Base-by-base conservation (phyloP, 768 basidiomycete species). In the Kockovaella imperatae region DNA sequence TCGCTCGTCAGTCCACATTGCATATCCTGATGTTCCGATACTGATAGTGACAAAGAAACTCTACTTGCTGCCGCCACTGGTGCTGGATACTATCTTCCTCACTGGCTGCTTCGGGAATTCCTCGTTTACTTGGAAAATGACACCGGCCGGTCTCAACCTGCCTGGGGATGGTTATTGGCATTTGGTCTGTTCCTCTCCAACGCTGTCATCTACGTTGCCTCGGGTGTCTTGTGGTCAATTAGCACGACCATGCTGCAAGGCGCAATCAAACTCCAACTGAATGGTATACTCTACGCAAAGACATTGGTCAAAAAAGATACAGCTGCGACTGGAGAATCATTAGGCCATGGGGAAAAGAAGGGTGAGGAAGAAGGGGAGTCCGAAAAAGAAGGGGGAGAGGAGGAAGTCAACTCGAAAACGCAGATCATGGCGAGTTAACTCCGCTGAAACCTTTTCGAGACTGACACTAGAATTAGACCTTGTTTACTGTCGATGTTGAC, bases 401-500 rank as follows among this genome's bases (percentile, higher is more conserved):
- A 80, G 5, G 80, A 71, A 21, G 78, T 79, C 53, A 75, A 74
- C 23, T 77, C 76, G 48, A 80, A 80, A 60, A 74, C 76, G n/a
- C 79, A 93, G 72, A 82, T 95, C 59, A 90, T 93, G 88, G 64
- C 63, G 21, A 32, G 64, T 53, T 23, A 26, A 21, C 3, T 2
- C 8, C 23, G 3, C 8, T 1, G 18, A 1, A 8, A 39, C n/a
- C n/a, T n/a, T 13, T 39, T 24, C n/a, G 5, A 20, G 65, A n/a
- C n/a, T n/a, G n/a, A n/a, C n/a, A n/a, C n/a, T n/a, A n/a, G n/a
- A n/a, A n/a, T n/a, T n/a, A n/a, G 63, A 91, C 86, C 2, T 78
- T 93, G 24, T 90, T 93, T 86, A 91, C 89, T 5, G 89, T 87
- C 4, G 89, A 95, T 57, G 87, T 90, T 24, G 87, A 91, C 67